Percentiles rank a stretch among this genome's conserved stretches.
Conservation (phyloP, 2,329 filamentous ascomycete species). For the Fusarium temperatum region DNA sequence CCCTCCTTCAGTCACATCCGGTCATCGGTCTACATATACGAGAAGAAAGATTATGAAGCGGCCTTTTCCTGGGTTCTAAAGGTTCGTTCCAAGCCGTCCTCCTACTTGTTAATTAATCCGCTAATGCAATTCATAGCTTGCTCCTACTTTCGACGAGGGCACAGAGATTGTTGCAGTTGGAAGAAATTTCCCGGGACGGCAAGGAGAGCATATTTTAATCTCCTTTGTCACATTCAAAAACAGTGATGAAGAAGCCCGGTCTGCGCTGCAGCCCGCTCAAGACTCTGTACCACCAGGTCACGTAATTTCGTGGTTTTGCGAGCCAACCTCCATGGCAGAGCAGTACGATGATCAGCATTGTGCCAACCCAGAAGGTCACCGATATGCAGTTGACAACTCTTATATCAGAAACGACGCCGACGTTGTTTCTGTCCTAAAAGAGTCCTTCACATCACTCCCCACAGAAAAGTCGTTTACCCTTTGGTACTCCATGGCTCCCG, state of each 20-base stretch:
- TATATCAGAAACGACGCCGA: not conserved
- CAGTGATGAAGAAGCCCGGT: not conserved
- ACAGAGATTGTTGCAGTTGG: not conserved
- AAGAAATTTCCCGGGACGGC: not conserved
- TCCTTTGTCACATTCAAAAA: not conserved
- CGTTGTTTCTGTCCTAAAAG: not conserved
- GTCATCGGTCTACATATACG: not conserved
- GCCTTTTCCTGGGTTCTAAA: not conserved
- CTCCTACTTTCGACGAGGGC: not conserved
- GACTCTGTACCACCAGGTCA: not conserved
- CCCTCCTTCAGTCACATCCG: not conserved
- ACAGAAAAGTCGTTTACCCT: not conserved
- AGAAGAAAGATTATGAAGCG: not conserved
- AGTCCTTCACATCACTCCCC: not conserved
- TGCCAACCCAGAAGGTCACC: not conserved
- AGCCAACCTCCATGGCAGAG: not conserved
- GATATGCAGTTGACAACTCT: not conserved
- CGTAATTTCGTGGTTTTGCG: not conserved
- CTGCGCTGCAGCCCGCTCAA: not conserved
- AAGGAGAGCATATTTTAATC: not conserved
- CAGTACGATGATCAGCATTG: not conserved
- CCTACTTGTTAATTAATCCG: accelerated
- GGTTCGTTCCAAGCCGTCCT: not conserved
- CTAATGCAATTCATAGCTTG: not conserved
- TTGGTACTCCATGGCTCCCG: not conserved